phyloP scores from a whole-genome alignment of 805 yeast species.

The Ogataea nitratoaversa region DNA sequence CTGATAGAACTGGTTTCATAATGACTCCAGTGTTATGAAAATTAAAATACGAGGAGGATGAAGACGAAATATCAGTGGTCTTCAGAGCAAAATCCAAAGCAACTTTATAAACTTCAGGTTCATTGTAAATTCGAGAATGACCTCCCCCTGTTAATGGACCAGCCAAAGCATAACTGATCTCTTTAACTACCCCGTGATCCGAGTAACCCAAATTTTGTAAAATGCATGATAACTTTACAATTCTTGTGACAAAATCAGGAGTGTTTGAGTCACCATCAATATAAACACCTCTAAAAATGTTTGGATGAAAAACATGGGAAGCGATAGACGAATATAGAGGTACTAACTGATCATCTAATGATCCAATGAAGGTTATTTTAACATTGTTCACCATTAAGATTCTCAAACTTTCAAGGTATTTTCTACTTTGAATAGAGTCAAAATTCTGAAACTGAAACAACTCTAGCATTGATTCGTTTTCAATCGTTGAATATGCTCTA shows the following conservation, averaged over 20 bases:
- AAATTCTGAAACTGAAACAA: slow-evolving; percentile 83
- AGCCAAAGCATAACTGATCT: slow-evolving; percentile 71
- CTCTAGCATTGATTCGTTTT: slow-evolving; percentile 80
- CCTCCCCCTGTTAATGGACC: slow-evolving; percentile 96
- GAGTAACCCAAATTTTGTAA: slow-evolving; percentile 72
- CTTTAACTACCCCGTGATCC: slow-evolving; percentile 84
- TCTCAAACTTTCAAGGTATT: slow-evolving; percentile 62
- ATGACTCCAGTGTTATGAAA: slow-evolving; percentile 5
- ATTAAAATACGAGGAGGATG: slow-evolving; percentile 2
- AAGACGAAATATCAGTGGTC: slow-evolving; percentile 42
- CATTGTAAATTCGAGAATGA: slow-evolving; percentile 85
- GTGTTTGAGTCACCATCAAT: slow-evolving; percentile 78
- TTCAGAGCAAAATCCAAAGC: slow-evolving; percentile 73
- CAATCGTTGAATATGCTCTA: slow-evolving; percentile 86
- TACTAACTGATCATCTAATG: slow-evolving; percentile 89
- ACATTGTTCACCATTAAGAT: slow-evolving; percentile 64
- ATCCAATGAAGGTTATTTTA: slow-evolving; percentile 78
- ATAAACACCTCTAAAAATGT: slow-evolving; percentile 83
- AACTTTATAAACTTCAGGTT: slow-evolving; percentile 74
- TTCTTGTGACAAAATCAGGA: slow-evolving; percentile 71
- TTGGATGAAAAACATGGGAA: slow-evolving; percentile 81
- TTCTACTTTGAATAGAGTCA: slow-evolving; percentile 65
- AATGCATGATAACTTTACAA: slow-evolving; percentile 69
- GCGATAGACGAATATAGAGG: slow-evolving; percentile 89
- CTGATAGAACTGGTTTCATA: slow-evolving; percentile 23